Conservation (phyloP, 108 stramenopile species). For the Skeletonema marinoi region DNA sequence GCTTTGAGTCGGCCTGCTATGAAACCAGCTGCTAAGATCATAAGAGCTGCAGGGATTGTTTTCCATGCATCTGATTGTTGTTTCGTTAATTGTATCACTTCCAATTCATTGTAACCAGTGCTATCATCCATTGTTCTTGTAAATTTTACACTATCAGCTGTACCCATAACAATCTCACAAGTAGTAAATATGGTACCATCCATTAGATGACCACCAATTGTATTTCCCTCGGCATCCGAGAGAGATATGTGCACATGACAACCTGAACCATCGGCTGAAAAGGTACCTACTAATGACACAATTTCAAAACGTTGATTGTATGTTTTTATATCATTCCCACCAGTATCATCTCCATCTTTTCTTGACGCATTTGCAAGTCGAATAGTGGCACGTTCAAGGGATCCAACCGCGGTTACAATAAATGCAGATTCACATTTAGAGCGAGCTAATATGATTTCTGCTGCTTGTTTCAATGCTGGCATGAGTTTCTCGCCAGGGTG, state of each 20-base stretch:
- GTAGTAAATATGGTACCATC: conserved; percentile 76
- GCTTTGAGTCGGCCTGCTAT: conserved; percentile 7
- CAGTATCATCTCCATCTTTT: conserved; percentile 5
- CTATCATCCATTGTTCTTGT: conserved; percentile 51
- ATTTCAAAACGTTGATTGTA: conserved; percentile 73
- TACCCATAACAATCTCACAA: conserved; percentile 76
- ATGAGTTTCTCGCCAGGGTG: conserved; percentile 59
- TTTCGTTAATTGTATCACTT: conserved; percentile 1
- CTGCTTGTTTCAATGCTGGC: conserved; percentile 49
- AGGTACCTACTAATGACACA: conserved; percentile 74
- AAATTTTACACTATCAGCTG: conserved; percentile 59
- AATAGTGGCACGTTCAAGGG: conserved; percentile 60
- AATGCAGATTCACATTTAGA: conserved; percentile 55
- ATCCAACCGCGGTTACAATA: conserved; percentile 73
- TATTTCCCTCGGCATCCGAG: conserved; percentile 54
- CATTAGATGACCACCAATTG: conserved; percentile 80
- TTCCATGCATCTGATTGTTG: neutral
- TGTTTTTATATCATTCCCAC: conserved; percentile 50
- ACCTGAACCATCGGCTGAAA: conserved; percentile 34
- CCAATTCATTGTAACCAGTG: conserved; percentile 76
- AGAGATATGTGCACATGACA: conserved; percentile 71
- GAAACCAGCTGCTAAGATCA: conserved; percentile 9
- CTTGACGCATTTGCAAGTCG: conserved; percentile 71
- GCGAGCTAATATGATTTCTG: conserved; percentile 20
- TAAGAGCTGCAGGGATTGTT: neutral